phyloP scores from a whole-genome alignment of 495 filamentous ascomycete species.

The Aspergillus hancockii region DNA sequence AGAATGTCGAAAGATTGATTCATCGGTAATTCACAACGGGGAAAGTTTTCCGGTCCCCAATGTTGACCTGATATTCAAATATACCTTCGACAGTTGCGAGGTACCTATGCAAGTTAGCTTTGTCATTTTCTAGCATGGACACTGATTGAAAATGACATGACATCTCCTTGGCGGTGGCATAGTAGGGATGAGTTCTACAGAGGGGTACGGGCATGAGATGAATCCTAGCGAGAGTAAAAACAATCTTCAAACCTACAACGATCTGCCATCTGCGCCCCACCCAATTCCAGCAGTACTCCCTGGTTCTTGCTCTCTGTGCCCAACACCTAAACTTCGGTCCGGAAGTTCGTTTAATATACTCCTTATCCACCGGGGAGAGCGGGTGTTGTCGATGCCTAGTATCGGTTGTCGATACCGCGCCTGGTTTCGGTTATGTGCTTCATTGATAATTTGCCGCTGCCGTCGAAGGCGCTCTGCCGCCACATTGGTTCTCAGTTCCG shows the following conservation, averaged over 20 bases:
- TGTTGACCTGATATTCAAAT: slow-evolving; percentile 69
- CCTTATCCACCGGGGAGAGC: slow-evolving; percentile 45
- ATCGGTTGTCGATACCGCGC: slow-evolving; percentile 37
- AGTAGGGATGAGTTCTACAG: too few relatives aligned
- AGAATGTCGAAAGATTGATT: slow-evolving; percentile 12
- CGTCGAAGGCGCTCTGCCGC: slow-evolving; percentile 45
- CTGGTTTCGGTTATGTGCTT: slow-evolving; percentile 36
- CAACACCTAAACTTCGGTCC: slow-evolving; percentile 35
- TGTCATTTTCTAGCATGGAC: background rate
- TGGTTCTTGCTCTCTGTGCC: slow-evolving; percentile 39
- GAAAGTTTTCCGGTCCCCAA: slow-evolving; percentile 63
- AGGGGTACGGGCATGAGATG: too few relatives aligned
- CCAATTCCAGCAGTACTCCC: slow-evolving; percentile 64
- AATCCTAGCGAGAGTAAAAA: background rate
- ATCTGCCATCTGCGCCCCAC: slow-evolving; percentile 70
- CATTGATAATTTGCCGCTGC: slow-evolving; percentile 41
- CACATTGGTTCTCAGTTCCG: slow-evolving; percentile 43
- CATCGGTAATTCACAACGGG: slow-evolving; percentile 61
- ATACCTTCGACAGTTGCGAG: slow-evolving; percentile 75
- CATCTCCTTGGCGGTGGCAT: background rate
- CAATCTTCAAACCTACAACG: slow-evolving; percentile 57
- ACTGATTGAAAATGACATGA: background rate
- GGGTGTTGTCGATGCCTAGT: slow-evolving; percentile 37
- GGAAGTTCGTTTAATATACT: slow-evolving; percentile 45
- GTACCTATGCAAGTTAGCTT: slow-evolving; percentile 50